These are phyloP conservation scores for Yamadazyma atlantica DNA, from an alignment of 1,139 yeast genomes.

Conservation along the genomic window DNA sequence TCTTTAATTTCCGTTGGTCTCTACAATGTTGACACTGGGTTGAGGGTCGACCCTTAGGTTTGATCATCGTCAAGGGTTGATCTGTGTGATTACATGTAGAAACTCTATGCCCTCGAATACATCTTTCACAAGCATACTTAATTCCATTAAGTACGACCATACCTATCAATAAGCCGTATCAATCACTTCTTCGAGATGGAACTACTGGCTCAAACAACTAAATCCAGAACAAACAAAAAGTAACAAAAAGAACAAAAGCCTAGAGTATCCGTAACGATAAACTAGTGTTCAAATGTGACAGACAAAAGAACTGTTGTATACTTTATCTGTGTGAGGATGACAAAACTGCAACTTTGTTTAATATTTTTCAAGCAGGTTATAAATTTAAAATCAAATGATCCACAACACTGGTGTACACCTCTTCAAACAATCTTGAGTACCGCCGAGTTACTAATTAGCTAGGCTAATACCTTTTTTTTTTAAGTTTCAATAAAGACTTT, in stretches of 20 bases:
- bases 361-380: neutral
- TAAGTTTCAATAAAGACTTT: neutral
- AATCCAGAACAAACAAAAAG: neutral
- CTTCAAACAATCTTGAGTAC: neutral
- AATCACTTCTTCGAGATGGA: too few relatives aligned
- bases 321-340: neutral
- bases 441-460: too few relatives aligned
- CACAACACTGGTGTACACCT: neutral
- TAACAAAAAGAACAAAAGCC: neutral
- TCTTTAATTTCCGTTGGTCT: conserved; percentile 69
- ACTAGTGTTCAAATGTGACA: neutral
- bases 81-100: conserved; percentile 92
- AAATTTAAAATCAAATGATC: neutral
- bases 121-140: conserved; percentile 93
- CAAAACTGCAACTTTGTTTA: conserved; percentile 1
- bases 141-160: conserved; percentile 92
- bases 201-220: neutral
- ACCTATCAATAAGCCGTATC: neutral
- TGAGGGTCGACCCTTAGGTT: conserved; percentile 94
- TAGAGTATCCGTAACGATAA: neutral
- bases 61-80: conserved; percentile 86
- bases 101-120: conserved; percentile 94
- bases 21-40: conserved; percentile 90
- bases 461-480: neutral
- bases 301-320: neutral